A percentile compares a stretch with the other conserved stretches of the same genome.
phyloP scores from a whole-genome alignment of 2,329 filamentous ascomycete genomes.

The Pseudogymnoascus sp. region DNA sequence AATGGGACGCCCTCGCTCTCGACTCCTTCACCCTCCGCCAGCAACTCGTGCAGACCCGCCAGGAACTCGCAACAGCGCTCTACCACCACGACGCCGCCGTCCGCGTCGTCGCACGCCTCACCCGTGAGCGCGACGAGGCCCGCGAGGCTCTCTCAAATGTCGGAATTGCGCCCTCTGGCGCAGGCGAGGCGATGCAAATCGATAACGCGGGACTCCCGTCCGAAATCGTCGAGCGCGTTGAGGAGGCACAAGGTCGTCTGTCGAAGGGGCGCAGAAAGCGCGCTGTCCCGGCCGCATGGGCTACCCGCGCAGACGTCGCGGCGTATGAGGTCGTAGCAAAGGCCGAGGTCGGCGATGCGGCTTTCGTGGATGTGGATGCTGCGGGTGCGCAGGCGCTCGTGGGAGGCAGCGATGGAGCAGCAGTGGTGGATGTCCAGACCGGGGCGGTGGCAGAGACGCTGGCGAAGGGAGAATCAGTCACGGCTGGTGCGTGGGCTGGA shows the following conservation, averaged over 20 bases:
- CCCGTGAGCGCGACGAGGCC: conserved; percentile 87
- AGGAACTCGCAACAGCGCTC: conserved; percentile 85
- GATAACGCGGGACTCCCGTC: conserved; percentile 72
- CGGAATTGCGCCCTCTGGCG: conserved; percentile 54
- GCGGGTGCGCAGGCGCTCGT: conserved; percentile 52
- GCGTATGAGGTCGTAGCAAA: conserved; percentile 44
- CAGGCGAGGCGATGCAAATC: conserved; percentile 86
- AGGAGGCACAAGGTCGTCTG: conserved; percentile 74
- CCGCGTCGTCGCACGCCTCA: conserved; percentile 82
- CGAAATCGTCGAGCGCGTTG: conserved; percentile 61
- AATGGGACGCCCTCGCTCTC: conserved; percentile 90
- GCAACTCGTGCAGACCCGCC: conserved; percentile 78
- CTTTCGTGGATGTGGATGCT: conserved; percentile 47
- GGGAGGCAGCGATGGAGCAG: conserved; percentile 57
- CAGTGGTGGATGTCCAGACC: conserved; percentile 35
- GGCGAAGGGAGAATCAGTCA: conserved; percentile 45
- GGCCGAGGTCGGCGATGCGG: conserved; percentile 49
- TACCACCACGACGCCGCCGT: conserved; percentile 98
- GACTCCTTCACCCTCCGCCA: conserved; percentile 89
- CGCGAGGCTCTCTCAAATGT: conserved; percentile 81
- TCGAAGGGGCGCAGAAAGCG: conserved; percentile 87
- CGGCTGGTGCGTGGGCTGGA: conserved; percentile 44
- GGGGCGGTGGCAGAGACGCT: conserved; percentile 34
- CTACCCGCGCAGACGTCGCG: conserved; percentile 61
- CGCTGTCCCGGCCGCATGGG: conserved; percentile 76